phyloP scores from a whole-genome alignment of 768 basidiomycete genomes.

The Xerocomellus amylosporus region DNA sequence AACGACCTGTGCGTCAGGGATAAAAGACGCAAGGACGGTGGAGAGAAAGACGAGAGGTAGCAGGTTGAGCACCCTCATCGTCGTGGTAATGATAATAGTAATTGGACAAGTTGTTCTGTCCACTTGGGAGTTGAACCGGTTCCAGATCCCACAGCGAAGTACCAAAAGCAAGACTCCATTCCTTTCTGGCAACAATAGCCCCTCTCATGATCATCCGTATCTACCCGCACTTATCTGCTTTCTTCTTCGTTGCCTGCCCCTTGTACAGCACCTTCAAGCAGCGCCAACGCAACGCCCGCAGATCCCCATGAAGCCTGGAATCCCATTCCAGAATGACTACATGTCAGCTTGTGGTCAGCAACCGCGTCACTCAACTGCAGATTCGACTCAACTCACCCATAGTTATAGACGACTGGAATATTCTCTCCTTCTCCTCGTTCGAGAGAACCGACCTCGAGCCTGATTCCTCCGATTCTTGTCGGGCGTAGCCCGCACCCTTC shows the following conservation, averaged over 20 bases:
- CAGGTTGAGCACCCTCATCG: conserved; percentile 40
- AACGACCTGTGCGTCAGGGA: conserved; percentile 45
- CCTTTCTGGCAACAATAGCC: too few species aligned
- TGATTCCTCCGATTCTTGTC: conserved; percentile 61
- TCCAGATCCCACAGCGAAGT: too few species aligned
- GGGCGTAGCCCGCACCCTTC: conserved; percentile 67
- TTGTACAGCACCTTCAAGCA: conserved; percentile 44
- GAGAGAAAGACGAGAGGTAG: conserved; percentile 37
- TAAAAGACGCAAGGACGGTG: conserved; percentile 36
- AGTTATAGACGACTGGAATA: conserved; percentile 59
- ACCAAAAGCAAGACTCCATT: too few species aligned
- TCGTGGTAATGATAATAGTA: conserved; percentile 14
- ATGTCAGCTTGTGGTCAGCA: neutral
- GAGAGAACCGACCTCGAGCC: conserved; percentile 50
- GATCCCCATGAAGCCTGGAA: conserved; percentile 67
- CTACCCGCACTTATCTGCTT: conserved; percentile 1
- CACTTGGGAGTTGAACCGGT: too few species aligned
- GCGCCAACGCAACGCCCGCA: conserved; percentile 45
- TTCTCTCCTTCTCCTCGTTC: conserved; percentile 27
- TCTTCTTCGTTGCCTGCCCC: neutral
- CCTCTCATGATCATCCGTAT: neutral
- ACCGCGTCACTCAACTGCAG: neutral
- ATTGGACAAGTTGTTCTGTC: neutral
- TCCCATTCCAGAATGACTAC: conserved; percentile 63
- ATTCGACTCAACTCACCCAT: conserved; percentile 46